A percentile compares a stretch with the other conserved stretches of the same genome.
phyloP scores from a whole-genome alignment of 331 rosid species.

The Stylosanthes scabra region DNA sequence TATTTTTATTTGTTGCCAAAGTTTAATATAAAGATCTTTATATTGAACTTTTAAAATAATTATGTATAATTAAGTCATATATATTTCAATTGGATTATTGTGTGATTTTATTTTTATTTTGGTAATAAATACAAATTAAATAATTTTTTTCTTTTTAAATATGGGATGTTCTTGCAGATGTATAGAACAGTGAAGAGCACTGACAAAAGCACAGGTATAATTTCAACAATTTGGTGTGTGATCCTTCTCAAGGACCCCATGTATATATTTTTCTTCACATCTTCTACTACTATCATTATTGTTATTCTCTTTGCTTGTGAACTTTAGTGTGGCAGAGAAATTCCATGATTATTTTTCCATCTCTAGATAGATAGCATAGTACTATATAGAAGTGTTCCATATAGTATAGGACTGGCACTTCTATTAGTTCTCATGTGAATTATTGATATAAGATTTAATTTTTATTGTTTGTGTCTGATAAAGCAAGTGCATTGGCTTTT shows the following conservation, averaged over 20 bases:
- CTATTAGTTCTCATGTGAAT: conserved; percentile 51
- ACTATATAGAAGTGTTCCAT: conserved; percentile 40
- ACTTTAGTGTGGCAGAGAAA: conserved; percentile 52
- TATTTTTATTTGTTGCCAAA: too few relatives aligned
- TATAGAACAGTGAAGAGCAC: conserved; percentile 99
- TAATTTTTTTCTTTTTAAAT: neutral
- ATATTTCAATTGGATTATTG: too few relatives aligned
- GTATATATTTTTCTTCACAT: neutral
- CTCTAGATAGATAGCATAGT: conserved; percentile 22
- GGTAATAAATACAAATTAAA: too few relatives aligned
- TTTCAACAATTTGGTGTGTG: neutral
- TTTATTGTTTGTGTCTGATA: conserved; percentile 46
- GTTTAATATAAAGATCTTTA: too few relatives aligned
- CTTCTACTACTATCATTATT: conserved; percentile 36
- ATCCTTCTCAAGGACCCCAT: conserved; percentile 45
- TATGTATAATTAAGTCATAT: too few relatives aligned
- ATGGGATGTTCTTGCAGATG: conserved; percentile 84
- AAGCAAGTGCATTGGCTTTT: conserved; percentile 58
- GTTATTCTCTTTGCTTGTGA: conserved; percentile 61
- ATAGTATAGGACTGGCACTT: conserved; percentile 36
- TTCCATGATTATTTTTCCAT: conserved; percentile 44
- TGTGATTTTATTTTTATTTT: too few relatives aligned
- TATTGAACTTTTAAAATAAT: too few relatives aligned
- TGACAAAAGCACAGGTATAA: conserved; percentile 76
- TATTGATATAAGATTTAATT: conserved; percentile 33